Conservation (phyloP, 179 eudicot genomes). For the Nepenthes alata region DNA sequence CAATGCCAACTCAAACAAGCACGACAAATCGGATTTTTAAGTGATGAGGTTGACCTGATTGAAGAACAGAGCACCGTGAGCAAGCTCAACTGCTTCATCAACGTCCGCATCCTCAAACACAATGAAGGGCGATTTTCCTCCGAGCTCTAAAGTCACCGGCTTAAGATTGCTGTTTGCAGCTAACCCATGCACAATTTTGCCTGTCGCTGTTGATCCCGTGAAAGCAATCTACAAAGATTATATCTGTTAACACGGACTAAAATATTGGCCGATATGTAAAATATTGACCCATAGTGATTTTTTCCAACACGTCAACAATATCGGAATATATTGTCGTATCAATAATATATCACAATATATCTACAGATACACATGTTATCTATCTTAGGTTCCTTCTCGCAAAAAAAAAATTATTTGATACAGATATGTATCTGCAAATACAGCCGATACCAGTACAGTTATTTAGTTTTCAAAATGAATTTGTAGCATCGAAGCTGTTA, state of each 20-base stretch:
- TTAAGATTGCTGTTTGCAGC: conserved; percentile 60
- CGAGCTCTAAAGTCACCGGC: conserved; percentile 54
- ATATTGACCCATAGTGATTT: no score
- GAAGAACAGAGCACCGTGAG: conserved; percentile 86
- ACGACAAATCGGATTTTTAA: no score
- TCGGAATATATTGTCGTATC: no score
- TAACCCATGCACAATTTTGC: conserved; percentile 48
- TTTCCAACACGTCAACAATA: no score
- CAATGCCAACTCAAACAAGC: no score
- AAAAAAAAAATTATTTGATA: background rate
- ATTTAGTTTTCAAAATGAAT: no score
- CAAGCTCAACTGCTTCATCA: conserved; percentile 70
- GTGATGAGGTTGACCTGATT: conserved; percentile 44
- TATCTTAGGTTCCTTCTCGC: no score
- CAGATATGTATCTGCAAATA: background rate
- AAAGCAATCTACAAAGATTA: conserved; percentile 51
- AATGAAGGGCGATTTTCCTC: conserved; percentile 66
- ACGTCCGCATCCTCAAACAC: conserved; percentile 70
- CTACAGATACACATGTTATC: no score
- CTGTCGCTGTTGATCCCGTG: conserved; percentile 80
- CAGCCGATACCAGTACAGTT: background rate
- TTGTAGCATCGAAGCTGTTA: background rate
- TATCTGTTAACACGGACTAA: no score
- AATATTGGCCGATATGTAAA: no score
- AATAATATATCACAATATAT: no score